Percentiles rank a stretch among this genome's conserved stretches.
Evolutionary conservation across 208 protist genomes (phyloP).

Genomic region (Herpetomonas muscarum): DNA sequence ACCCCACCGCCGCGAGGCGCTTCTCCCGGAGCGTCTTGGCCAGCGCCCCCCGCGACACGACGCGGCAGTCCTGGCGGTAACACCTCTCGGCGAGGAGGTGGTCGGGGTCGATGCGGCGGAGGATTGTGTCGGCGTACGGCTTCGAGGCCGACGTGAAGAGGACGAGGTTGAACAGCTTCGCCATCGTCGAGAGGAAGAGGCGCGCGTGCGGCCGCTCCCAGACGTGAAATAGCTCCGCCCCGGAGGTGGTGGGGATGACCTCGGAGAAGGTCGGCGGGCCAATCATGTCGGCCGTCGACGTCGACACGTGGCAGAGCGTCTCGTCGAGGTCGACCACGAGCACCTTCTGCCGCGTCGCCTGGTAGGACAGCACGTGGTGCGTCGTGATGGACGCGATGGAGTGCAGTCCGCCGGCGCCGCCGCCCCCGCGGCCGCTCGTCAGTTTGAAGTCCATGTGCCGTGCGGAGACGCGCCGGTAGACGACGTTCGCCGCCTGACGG

Average conservation of each 20-base stretch:
- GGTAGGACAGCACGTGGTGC: constrained; percentile 84
- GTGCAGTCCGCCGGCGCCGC: constrained; percentile 30
- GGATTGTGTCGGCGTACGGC: constrained; percentile 86
- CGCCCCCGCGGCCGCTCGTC: background rate
- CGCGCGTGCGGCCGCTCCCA: constrained; percentile 76
- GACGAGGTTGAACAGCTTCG: constrained; percentile 80
- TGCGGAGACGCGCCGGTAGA: constrained; percentile 71
- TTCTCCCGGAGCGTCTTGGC: constrained; percentile 21
- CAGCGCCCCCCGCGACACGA: constrained; percentile 46
- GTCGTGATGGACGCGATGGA: constrained; percentile 73
- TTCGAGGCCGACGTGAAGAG: constrained; percentile 87
- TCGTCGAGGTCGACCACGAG: constrained; percentile 89
- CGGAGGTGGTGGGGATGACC: constrained; percentile 76
- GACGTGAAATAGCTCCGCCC: constrained; percentile 82
- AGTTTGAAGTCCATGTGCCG: constrained; percentile 47
- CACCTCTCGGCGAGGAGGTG: constrained; percentile 56
- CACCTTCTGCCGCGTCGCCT: constrained; percentile 84
- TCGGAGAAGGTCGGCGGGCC: constrained; percentile 80
- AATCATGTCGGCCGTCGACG: constrained; percentile 50
- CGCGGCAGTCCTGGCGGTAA: constrained; percentile 77
- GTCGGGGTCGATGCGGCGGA: constrained; percentile 78
- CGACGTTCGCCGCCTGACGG: constrained; percentile 32
- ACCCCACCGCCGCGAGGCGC: constrained; percentile 5
- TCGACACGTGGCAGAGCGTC: constrained; percentile 85
- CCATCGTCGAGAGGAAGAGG: constrained; percentile 64